These are phyloP conservation scores for Phytophthora colocasiae DNA, from an alignment of 352 stramenopile genomes.

Conservation along the genomic window DNA sequence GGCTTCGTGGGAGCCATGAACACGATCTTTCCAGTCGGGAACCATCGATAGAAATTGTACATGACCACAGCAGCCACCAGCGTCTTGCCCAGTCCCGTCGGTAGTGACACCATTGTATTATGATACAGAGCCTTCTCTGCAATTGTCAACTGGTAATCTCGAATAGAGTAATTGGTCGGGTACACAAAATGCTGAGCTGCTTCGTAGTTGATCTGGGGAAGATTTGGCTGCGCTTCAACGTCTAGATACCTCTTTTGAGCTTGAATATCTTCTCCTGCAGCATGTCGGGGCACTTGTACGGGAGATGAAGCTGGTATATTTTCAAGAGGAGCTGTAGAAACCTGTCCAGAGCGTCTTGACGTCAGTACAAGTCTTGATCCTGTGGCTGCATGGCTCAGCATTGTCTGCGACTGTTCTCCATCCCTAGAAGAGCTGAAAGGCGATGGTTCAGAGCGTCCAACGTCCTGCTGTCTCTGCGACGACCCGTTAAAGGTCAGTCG, in stretches of 20 bases:
- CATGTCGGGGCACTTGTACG: slow-evolving; percentile 23
- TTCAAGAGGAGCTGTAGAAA: not conserved
- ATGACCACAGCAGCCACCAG: slow-evolving; percentile 99
- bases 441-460: slow-evolving; percentile 11
- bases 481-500: slow-evolving; percentile 63
- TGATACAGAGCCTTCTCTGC: slow-evolving; percentile 93
- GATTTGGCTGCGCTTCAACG: slow-evolving; percentile 39
- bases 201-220: slow-evolving; percentile 67
- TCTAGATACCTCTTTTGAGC: slow-evolving; percentile 72
- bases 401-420: slow-evolving; percentile 16
- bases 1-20: slow-evolving; percentile 99
- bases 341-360: slow-evolving; percentile 17
- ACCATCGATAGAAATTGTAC: slow-evolving; percentile 99
- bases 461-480: slow-evolving; percentile 10
- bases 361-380: slow-evolving; percentile 19
- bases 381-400: not conserved
- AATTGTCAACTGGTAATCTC: slow-evolving; percentile 97
- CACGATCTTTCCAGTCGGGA: slow-evolving; percentile 94
- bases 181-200: slow-evolving; percentile 84
- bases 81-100: slow-evolving; percentile 99
- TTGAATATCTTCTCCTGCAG: slow-evolving; percentile 58
- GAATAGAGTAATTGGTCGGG: slow-evolving; percentile 91
- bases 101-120: slow-evolving; percentile 99
- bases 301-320: slow-evolving; percentile 8
- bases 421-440: slow-evolving; percentile 1